Conservation (phyloP, 306 rosid genomes). For the Erythrophleum fordii region DNA sequence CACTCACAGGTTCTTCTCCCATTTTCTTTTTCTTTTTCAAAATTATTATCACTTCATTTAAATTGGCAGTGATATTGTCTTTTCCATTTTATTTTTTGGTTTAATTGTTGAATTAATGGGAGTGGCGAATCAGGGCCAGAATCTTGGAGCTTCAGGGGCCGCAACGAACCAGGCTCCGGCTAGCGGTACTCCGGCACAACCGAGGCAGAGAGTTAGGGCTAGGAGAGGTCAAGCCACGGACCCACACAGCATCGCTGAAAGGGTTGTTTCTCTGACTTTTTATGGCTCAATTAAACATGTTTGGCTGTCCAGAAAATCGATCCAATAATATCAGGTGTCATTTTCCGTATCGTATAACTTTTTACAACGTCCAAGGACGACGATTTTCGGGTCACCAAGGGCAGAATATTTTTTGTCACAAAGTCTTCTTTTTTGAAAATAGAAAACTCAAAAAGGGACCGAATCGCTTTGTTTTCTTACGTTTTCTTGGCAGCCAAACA, state of each 20-base stretch:
- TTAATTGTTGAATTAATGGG: not conserved
- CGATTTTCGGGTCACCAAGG: not conserved
- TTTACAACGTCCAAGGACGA: constrained; percentile 5
- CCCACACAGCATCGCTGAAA: constrained; percentile 97
- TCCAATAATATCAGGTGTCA: constrained; percentile 22
- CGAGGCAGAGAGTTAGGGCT: constrained; percentile 89
- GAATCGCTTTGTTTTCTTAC: constrained; percentile 3
- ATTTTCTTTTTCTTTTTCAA: not conserved
- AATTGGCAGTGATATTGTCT: not conserved
- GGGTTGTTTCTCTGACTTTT: constrained; percentile 51
- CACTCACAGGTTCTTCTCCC: constrained; percentile 53
- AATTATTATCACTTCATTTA: not conserved
- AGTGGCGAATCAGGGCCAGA: not conserved
- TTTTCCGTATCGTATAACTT: not conserved
- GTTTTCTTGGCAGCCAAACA: not conserved
- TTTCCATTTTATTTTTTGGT: not conserved
- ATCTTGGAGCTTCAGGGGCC: not conserved
- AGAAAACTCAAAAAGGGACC: not conserved
- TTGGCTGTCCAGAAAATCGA: constrained; percentile 38
- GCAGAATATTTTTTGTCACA: not conserved
- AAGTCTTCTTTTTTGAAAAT: not conserved
- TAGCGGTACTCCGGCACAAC: constrained; percentile 62
- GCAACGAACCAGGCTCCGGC: constrained; percentile 9
- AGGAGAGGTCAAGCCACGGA: constrained; percentile 98
- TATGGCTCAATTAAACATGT: constrained; percentile 4